Evolutionary conservation across 768 basidiomycete genomes (phyloP).

Genomic region (Lactarius indigo): DNA sequence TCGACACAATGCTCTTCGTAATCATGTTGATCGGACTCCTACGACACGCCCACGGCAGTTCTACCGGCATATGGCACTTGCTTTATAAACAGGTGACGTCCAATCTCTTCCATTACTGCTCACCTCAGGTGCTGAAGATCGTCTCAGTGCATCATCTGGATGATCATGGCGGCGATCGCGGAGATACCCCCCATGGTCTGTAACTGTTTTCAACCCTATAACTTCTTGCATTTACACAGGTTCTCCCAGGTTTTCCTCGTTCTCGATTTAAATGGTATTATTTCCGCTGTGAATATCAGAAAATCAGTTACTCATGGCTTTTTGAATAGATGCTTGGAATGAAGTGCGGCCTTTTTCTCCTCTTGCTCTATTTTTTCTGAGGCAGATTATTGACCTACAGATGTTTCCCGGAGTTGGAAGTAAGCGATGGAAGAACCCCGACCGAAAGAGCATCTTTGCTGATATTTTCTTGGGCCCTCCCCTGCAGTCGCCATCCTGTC

Average conservation of each 20-base stretch:
- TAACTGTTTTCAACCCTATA: neutral
- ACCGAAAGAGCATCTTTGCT: neutral
- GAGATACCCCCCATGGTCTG: neutral
- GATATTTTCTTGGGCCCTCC: neutral
- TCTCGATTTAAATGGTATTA: constrained; percentile 10
- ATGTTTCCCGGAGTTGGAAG: neutral
- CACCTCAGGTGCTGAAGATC: neutral
- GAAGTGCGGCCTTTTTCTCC: neutral
- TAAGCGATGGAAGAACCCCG: neutral
- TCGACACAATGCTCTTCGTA: neutral
- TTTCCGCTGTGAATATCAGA: neutral
- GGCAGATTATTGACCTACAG: neutral
- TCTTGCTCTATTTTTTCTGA: neutral
- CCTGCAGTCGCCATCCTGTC: neutral
- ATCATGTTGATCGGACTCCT: neutral
- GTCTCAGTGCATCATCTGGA: constrained; percentile 6
- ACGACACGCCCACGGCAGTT: neutral
- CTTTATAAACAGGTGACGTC: neutral
- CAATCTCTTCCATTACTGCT: neutral
- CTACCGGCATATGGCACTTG: neutral
- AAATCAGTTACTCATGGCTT: neutral
- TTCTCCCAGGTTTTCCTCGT: constrained; percentile 2
- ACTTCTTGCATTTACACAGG: neutral
- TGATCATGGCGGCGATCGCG: neutral
- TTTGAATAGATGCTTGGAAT: constrained; percentile 13